These are phyloP conservation scores for Phytophthora uliginosa DNA, from an alignment of 352 stramenopile species.

Conservation along the genomic window DNA sequence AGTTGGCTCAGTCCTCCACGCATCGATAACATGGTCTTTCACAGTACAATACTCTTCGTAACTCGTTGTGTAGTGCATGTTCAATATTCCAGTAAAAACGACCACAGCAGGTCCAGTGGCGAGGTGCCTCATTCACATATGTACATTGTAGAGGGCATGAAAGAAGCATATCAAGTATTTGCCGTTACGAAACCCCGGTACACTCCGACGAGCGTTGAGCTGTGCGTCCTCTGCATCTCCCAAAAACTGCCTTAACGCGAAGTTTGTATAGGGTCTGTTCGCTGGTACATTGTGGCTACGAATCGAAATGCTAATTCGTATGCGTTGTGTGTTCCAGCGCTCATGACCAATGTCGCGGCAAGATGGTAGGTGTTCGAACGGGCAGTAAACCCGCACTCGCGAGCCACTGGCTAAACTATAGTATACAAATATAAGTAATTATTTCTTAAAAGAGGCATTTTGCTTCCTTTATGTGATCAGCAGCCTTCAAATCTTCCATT, in stretches of 20 bases:
- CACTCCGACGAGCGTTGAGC: neutral
- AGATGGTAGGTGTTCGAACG: neutral
- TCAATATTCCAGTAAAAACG: slow-evolving; percentile 11
- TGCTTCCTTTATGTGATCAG: too few species aligned
- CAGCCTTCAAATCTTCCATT: too few species aligned
- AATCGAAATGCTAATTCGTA: neutral
- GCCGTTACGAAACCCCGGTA: neutral
- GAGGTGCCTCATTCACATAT: slow-evolving; percentile 14
- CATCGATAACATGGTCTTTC: slow-evolving; percentile 1
- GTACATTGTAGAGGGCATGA: slow-evolving; percentile 7
- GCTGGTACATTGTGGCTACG: neutral
- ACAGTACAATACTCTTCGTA: neutral
- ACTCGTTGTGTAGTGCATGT: slow-evolving; percentile 10
- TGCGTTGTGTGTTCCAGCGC: neutral
- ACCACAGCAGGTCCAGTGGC: neutral
- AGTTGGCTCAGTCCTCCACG: neutral
- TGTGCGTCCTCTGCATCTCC: slow-evolving; percentile 11
- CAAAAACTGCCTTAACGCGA: slow-evolving; percentile 11
- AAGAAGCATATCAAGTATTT: slow-evolving; percentile 15
- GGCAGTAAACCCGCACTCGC: slow-evolving; percentile 4
- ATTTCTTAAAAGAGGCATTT: too few species aligned
- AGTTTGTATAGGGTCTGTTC: neutral
- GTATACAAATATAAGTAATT: too few species aligned
- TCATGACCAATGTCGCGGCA: neutral
- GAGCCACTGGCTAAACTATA: too few species aligned